phyloP scores from a whole-genome alignment of 139 green algal species.

The Chlamydomonas eustigma region DNA sequence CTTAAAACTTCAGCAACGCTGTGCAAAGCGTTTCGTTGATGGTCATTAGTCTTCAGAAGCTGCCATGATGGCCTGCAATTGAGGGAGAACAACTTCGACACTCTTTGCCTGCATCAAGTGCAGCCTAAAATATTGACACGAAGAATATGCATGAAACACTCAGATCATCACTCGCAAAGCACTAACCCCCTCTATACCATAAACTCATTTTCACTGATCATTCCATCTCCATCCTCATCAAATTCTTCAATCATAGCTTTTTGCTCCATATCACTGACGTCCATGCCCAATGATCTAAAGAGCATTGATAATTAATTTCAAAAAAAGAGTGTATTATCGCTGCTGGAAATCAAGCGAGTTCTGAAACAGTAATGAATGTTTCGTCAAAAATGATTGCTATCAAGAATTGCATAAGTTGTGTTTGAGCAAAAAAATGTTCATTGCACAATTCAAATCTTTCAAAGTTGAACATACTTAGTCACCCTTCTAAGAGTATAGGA shows the following conservation, averaged over 20 bases:
- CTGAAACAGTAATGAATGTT: not conserved
- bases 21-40: too few relatives aligned
- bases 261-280: conserved; percentile 28
- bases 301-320: not conserved
- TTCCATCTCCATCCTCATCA: conserved; percentile 42
- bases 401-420: not conserved
- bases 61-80: not conserved
- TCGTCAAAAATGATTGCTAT: not conserved
- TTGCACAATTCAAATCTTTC: too few relatives aligned
- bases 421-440: too few relatives aligned
- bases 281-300: conserved; percentile 26
- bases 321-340: not conserved
- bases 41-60: not conserved
- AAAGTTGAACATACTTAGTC: conserved; percentile 15
- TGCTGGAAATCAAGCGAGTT: not conserved
- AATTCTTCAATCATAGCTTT: conserved; percentile 53
- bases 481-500: conserved; percentile 8
- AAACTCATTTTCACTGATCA: conserved; percentile 43
- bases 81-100: too few relatives aligned
- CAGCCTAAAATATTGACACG: too few relatives aligned
- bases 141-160: too few relatives aligned
- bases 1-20: too few relatives aligned
- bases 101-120: too few relatives aligned
- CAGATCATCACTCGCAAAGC: too few relatives aligned
- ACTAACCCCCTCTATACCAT: too few relatives aligned